Base-by-base conservation (phyloP, 805 yeast species). In the Kazachstania bromeliacearum region DNA sequence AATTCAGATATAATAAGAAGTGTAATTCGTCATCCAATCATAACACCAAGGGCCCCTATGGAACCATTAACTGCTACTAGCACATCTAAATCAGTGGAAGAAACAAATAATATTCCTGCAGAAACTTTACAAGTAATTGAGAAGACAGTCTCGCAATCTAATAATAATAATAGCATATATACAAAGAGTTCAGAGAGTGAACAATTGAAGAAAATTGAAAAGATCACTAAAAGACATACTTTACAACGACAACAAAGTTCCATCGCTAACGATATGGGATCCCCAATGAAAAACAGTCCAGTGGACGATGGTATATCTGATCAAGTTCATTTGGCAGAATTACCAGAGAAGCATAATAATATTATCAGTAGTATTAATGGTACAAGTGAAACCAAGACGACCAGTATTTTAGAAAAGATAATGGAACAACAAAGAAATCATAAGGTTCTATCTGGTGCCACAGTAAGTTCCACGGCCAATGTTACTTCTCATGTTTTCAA, bases 201-300 rank as follows among this genome's bases (percentile, higher is more conserved):
- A 13, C 16, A 27, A n/a, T 15, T 4, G 12, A 10, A 22, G 22
- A 7, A 26, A 28, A 14, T 17, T 35, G 29, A 26, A 28, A 26
- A 33, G 35, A 14, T 23, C 31, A 18, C 33, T 31, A 17, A 37
- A 33, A 17, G 21, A 19, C 15, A n/a, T 9, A 17, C 40, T 10
- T 14, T 34, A n/a, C 47, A 46, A 19, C 47, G 57, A 20, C 51
- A 52, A 38, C 51, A 52, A 39, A 55, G 56, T n/a, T 50, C 60
- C 0, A 53, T 56, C 27, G 60, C 60, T 13, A 57, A 55, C 35
- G 52, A 50, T 31, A 53, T 48, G 31, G 59, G 55, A 4, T 53
- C 60, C 1, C 58, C 59, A 3, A 51, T 50, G 6, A 50, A 50
- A 24, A 46, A 44, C 24, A 44, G 47, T 18, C 50, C 50, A 13